These are phyloP conservation scores for Termitomyces titanicus DNA, from an alignment of 768 basidiomycete genomes.

Conservation along the genomic window DNA sequence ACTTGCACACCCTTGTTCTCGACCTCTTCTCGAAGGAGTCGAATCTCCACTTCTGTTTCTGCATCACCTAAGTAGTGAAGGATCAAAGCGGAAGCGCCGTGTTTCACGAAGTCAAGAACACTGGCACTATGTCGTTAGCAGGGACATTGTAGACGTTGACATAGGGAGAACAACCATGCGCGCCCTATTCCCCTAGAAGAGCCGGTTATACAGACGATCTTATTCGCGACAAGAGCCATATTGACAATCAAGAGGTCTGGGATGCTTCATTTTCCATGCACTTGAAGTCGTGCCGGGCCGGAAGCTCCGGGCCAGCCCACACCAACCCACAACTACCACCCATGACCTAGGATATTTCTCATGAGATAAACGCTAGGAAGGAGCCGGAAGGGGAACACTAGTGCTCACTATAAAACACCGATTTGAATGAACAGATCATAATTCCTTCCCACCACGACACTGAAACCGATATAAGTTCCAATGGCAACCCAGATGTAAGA, in stretches of 20 bases:
- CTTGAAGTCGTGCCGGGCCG: neutral
- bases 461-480: neutral
- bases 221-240: slow-evolving; percentile 45
- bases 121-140: slow-evolving; percentile 9
- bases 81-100: slow-evolving; percentile 61
- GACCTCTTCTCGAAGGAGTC: slow-evolving; percentile 43
- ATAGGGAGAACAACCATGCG: slow-evolving; percentile 39
- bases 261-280: neutral
- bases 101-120: slow-evolving; percentile 59
- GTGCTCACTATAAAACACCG: neutral
- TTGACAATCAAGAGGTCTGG: neutral
- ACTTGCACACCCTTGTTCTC: slow-evolving; percentile 34
- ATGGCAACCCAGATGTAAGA: slow-evolving; percentile 59
- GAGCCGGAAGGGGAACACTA: neutral
- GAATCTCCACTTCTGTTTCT: slow-evolving; percentile 47
- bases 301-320: neutral
- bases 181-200: slow-evolving; percentile 73
- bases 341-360: neutral
- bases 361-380: neutral
- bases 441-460: neutral
- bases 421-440: neutral
- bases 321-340: neutral
- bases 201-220: slow-evolving; percentile 70
- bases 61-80: slow-evolving; percentile 67
- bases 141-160: neutral